Percentiles rank a stretch among this genome's conserved stretches.
Conservation (phyloP, 805 yeast species). For the Cyberlindnera mycetangii region DNA sequence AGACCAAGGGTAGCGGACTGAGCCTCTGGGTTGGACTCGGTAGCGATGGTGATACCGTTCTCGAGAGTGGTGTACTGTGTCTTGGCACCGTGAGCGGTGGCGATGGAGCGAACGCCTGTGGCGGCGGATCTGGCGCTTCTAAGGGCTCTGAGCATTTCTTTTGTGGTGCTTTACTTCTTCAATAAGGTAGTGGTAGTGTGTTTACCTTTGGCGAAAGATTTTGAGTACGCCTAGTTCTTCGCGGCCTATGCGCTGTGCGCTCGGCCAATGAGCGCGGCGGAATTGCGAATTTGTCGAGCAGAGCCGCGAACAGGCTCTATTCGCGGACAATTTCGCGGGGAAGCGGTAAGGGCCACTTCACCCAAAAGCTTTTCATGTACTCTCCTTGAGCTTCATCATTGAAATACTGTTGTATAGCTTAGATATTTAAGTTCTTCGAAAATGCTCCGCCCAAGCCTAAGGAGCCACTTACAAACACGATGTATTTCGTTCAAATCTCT, state of each 20-base stretch:
- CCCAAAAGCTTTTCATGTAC: neutral
- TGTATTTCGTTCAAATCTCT: slow-evolving; percentile 14
- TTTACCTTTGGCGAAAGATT: slow-evolving; percentile 6
- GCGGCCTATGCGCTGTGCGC: slow-evolving; percentile 2
- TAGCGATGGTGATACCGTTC: slow-evolving; percentile 73
- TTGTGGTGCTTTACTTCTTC: neutral
- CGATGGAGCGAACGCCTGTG: slow-evolving; percentile 46
- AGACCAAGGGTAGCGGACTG: slow-evolving; percentile 63
- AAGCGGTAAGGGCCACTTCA: neutral
- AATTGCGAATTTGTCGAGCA: slow-evolving; percentile 17
- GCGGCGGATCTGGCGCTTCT: slow-evolving; percentile 17
- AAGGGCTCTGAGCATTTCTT: slow-evolving; percentile 28
- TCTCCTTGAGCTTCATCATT: too few species aligned
- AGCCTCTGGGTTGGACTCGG: slow-evolving; percentile 56
- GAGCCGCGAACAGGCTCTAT: neutral
- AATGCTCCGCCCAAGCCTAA: slow-evolving; percentile 11
- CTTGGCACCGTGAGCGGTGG: slow-evolving; percentile 53
- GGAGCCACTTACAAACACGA: slow-evolving; percentile 10
- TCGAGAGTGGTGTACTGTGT: slow-evolving; percentile 69
- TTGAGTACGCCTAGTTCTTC: neutral
- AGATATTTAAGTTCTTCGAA: neutral
- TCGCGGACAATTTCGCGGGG: neutral
- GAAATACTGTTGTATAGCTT: too few species aligned
- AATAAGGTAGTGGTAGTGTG: neutral
- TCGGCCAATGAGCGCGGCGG: slow-evolving; percentile 18